Evolutionary conservation across 1,284 basidiomycete species (phyloP).

Genomic region (Trametes pubescens): DNA sequence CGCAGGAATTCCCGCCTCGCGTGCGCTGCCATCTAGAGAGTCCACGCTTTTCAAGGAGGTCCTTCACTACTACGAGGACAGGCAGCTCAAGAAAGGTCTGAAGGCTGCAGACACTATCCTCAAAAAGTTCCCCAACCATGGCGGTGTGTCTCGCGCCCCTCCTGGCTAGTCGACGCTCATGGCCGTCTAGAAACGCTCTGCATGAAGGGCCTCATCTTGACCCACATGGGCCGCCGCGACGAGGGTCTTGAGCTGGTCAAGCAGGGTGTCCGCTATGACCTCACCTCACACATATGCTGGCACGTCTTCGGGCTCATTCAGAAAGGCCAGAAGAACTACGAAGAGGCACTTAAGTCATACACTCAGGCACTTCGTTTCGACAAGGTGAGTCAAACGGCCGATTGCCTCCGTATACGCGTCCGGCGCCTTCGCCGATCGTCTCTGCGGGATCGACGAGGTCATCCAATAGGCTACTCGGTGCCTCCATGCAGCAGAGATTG

Average conservation of each 20-base stretch:
- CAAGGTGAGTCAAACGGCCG: conserved; percentile 63
- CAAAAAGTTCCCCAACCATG: conserved; percentile 96
- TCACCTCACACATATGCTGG: conserved; percentile 97
- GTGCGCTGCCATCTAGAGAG: conserved; percentile 83
- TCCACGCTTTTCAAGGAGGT: conserved; percentile 88
- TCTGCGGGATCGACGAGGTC: not conserved
- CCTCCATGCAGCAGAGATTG: too few relatives aligned
- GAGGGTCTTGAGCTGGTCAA: conserved; percentile 89
- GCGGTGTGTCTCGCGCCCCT: conserved; percentile 62
- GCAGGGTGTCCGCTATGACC: conserved; percentile 87
- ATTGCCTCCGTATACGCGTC: conserved; percentile 8
- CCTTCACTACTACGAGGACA: conserved; percentile 90
- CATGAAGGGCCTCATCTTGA: conserved; percentile 92
- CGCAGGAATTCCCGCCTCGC: conserved; percentile 48
- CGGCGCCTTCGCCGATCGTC: not conserved
- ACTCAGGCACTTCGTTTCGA: conserved; percentile 87
- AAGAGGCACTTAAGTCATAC: conserved; percentile 89
- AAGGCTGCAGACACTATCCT: conserved; percentile 95
- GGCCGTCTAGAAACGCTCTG: conserved; percentile 80
- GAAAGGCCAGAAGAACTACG: conserved; percentile 91
- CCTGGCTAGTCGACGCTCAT: conserved; percentile 5
- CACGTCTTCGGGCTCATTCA: conserved; percentile 96
- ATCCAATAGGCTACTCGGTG: not conserved
- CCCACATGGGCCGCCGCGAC: conserved; percentile 85
- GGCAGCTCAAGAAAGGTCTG: conserved; percentile 90